Evolutionary conservation across 345 rosid genomes (phyloP).

Genomic region (Aurinia saxatilis): DNA sequence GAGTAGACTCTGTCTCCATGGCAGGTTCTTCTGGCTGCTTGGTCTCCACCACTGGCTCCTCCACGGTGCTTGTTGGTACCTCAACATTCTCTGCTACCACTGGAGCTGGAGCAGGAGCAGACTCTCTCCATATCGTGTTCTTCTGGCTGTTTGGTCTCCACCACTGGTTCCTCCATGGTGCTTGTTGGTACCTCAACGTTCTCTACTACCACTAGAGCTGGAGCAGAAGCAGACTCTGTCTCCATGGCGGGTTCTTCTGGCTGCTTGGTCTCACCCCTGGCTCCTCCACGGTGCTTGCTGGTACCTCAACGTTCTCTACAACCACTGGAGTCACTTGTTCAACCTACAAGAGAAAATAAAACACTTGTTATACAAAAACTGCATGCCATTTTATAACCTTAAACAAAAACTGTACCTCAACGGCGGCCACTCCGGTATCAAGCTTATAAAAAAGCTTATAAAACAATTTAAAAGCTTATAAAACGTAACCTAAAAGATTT

Average conservation of each 20-base stretch:
- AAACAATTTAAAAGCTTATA: too few relatives aligned
- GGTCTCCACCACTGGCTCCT: slow-evolving; percentile 16
- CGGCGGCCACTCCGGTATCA: slow-evolving; percentile 27
- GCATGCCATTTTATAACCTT: neutral
- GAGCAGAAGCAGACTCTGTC: slow-evolving; percentile 1
- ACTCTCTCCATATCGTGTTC: neutral
- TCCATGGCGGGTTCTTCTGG: neutral
- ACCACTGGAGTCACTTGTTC: too few relatives aligned
- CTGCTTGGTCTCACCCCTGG: slow-evolving; percentile 6
- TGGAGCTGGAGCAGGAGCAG: slow-evolving; percentile 1
- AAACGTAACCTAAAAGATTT: too few relatives aligned
- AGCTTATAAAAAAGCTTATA: too few relatives aligned
- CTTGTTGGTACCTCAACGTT: slow-evolving; percentile 25
- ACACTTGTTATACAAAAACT: neutral
- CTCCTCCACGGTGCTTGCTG: slow-evolving; percentile 21
- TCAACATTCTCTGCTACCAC: slow-evolving; percentile 23
- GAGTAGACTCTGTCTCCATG: neutral
- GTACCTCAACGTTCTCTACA: slow-evolving; percentile 24
- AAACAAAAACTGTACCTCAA: slow-evolving; percentile 14
- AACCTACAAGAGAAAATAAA: too few relatives aligned
- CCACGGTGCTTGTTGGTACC: slow-evolving; percentile 20
- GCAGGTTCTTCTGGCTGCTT: neutral
- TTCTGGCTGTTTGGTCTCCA: slow-evolving; percentile 4
- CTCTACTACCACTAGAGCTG: slow-evolving; percentile 9
- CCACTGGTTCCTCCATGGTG: slow-evolving; percentile 19